phyloP scores from a whole-genome alignment of 345 rosid genomes.

The Sonneratia alba region DNA sequence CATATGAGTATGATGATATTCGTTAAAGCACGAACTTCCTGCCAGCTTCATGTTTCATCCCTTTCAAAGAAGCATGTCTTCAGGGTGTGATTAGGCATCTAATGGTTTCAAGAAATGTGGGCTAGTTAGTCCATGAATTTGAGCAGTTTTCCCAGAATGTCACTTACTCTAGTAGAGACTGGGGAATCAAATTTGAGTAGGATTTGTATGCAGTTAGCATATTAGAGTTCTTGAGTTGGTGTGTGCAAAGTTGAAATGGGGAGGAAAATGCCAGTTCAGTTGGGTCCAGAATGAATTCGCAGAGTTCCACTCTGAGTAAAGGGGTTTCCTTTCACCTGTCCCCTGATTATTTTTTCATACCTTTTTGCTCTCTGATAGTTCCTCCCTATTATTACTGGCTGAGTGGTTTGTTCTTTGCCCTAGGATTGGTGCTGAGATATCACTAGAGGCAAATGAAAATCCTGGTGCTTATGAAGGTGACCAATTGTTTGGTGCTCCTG shows the following conservation, averaged over 20 bases:
- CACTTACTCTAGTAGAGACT: background rate
- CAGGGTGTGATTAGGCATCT: background rate
- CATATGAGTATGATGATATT: background rate
- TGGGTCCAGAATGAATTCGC: background rate
- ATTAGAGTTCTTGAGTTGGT: background rate
- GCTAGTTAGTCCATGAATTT: background rate
- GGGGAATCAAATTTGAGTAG: background rate
- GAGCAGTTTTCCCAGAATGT: background rate
- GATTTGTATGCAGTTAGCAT: background rate
- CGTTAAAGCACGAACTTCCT: background rate
- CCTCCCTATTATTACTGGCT: background rate
- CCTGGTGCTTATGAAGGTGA: slow-evolving; percentile 28
- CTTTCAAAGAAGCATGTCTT: background rate
- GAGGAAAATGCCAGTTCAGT: background rate
- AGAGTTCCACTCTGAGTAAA: background rate
- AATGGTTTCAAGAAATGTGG: background rate
- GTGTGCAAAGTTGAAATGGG: background rate
- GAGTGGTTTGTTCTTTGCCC: slow-evolving; percentile 7
- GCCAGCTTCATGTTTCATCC: background rate
- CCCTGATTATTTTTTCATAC: background rate
- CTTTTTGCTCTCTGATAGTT: background rate
- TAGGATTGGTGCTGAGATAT: slow-evolving; percentile 48
- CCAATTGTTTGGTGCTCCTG: slow-evolving; percentile 36
- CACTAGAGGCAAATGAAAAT: slow-evolving; percentile 24
- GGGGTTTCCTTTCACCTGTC: background rate